Evolutionary conservation across 768 basidiomycete species (phyloP), one percentile per base, ranked within the genome.

Genomic region (Agrocybe praecox): DNA sequence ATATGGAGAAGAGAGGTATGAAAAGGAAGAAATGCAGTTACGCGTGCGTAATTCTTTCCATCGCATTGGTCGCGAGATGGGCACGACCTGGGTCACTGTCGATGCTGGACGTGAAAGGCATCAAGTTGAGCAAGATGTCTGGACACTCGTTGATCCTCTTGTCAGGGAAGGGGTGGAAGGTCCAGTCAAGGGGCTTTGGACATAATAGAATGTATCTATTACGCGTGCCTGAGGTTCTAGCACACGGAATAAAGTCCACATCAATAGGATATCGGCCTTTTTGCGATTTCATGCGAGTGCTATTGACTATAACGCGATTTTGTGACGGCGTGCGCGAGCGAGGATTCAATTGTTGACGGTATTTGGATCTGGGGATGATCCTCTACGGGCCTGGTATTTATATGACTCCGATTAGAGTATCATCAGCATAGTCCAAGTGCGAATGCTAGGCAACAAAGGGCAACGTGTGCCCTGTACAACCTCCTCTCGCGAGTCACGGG

Each of bases 1-100:
- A 0, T 97, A 90, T 63, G 95, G 95, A 3, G 82, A 83, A 52
- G 95, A 96, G 72, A 79, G 94, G 40, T 96, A 96, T 61, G 94
- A 97, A 76, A 87, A 81, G 63, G 81, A 83, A 58, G 89, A 89
- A 55, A 77, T 93, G 74, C 93, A 95, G 69, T 70, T 67, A 43
- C 75, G 78, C 42, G 93, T 94, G 23, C 72, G 87, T 29, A 70
- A 74, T 22, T 70, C 84, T 1, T 94, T 94, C 65, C 68, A 73
- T 58, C 72, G 73, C 52, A 82, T 92, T 52, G 82, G 80, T 0
- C 67, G 69, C 29, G 87, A 89, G 65, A 78, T 23, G 32, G 56
- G 49, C 19, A 45, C 40, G 14, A 42, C 43, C 8, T 57, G 56
- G 56, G 33, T 52, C 2, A 45, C 49, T 21, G 23, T 57, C 23